Evolutionary conservation across 768 basidiomycete genomes (phyloP), one percentile per base, ranked within the genome.

Genomic region (Tylopilus cervinicoccineus): DNA sequence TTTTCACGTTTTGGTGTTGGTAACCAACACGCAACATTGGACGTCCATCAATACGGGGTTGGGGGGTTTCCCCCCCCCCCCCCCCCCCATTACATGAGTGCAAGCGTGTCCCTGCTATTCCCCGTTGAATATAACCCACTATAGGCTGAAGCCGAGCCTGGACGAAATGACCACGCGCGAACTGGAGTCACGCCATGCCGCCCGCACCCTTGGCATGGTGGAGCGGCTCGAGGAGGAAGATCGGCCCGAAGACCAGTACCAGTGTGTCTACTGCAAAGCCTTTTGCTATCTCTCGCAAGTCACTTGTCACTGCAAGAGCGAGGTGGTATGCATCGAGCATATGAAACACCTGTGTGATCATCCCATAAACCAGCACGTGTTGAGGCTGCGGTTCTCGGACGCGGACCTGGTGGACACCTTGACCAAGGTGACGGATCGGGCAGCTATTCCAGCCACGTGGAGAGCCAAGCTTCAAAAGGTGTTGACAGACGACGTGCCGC

Each of bases 11-110:
- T n/a, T n/a, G n/a, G n/a, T n/a, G n/a, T 78, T 99, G 55, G 81
- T 97, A 64, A 95, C 95, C n/a, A 94, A 98, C 63, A 93, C 90
- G n/a, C 84, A 92, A 60, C 91, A 95, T 67, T 93, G 93, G 4
- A 81, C 86, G 45, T 86, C 86, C 16, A 94, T 96, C 61, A 86
- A 89, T 65, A 95, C 93, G 29, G 90, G 95, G 3, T 74, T 89
- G 60, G 98, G 96, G 95, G n/a, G n/a, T n/a, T n/a, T n/a, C n/a
- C n/a, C n/a, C n/a, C n/a, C n/a, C n/a, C n/a, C n/a, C n/a, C n/a
- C n/a, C n/a, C n/a, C n/a, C n/a, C n/a, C n/a, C n/a, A n/a, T n/a
- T n/a, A n/a, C n/a, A n/a, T 94, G 64, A 54, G 84, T 71, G 37
- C 45, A 36, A 22, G 53, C 54, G 45, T 45, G 56, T 53, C n/a